Evolutionary conservation across 73 alveolate genomes (phyloP), one percentile per base, ranked within the genome.

Genomic region (Paramecium biaurelia): DNA sequence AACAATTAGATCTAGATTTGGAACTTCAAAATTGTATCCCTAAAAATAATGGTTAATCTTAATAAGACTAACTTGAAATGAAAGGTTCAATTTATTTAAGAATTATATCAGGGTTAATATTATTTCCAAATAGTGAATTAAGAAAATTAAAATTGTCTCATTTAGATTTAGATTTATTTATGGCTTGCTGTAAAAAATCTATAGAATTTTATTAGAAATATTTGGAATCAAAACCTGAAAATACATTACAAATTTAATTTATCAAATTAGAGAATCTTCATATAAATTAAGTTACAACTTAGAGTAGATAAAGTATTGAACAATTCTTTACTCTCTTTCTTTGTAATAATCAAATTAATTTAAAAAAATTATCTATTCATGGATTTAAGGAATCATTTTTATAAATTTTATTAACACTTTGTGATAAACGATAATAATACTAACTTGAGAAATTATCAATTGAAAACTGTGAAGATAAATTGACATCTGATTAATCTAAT

Each of bases 101-200:
- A 72, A 72, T 72, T 5, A 20, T 72, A 15, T 2, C 32, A 5
- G 86, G 86, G 6, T n/a, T 72, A 5, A 72, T 72, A 15, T 21
- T 72, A 15, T 72, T 14, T n/a, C 86, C 86, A 72, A 7, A 34
- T 35, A 72, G 58, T 72, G 14, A 37, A 34, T 72, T 72, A 72
- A 30, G 30, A 72, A 30, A 72, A 15, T 14, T 72, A 38, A 37
- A 34, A 72, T 15, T 72, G 10, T 35, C 86, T 72, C 38, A 72
- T 15, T 72, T 72, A 72, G 86, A 72, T 72, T 37, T 72, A 14
- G 86, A 72, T 72, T 35, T 72, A 38, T 72, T 72, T 38, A 72
- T 72, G 84, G 6, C 12, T 63, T 63, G 84, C 7, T 30, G 49
- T 3, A 63, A 26, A 12, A 23, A 32, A n/a, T 23, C 47, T 2